A percentile compares a stretch with the other conserved stretches of the same genome.
Conservation (phyloP, 116 monocot species). For the Phalaenopsis hybrid region DNA sequence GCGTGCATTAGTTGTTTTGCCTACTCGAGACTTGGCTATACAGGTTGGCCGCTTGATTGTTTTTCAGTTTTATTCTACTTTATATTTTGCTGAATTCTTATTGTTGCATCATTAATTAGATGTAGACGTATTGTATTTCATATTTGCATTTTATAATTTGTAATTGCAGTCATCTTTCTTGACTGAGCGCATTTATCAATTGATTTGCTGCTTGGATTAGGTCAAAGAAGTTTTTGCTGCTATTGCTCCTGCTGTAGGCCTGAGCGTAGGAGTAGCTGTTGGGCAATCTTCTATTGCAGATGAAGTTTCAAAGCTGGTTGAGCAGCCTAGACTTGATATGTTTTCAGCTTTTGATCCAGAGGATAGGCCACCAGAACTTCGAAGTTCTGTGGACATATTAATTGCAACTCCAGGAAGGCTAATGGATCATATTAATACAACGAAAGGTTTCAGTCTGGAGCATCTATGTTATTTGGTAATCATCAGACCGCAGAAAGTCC, state of each 20-base stretch:
- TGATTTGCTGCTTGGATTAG: slow-evolving; percentile 27
- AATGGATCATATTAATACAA: slow-evolving; percentile 88
- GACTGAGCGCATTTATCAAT: neutral
- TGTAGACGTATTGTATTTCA: neutral
- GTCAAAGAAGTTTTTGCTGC: slow-evolving; percentile 81
- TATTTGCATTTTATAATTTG: neutral
- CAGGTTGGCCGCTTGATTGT: slow-evolving; percentile 36
- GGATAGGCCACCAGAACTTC: slow-evolving; percentile 23
- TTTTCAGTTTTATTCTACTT: neutral
- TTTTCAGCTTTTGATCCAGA: slow-evolving; percentile 62
- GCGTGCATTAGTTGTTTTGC: slow-evolving; percentile 79
- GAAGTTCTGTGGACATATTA: slow-evolving; percentile 82
- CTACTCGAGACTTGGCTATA: slow-evolving; percentile 81
- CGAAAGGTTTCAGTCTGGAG: slow-evolving; percentile 86
- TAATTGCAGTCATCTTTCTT: no score
- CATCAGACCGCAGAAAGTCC: neutral
- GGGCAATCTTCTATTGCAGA: slow-evolving; percentile 94
- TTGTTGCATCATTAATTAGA: neutral
- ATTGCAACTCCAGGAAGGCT: slow-evolving; percentile 96
- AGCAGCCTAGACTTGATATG: slow-evolving; percentile 49
- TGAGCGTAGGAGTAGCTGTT: slow-evolving; percentile 78
- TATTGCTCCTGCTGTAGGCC: slow-evolving; percentile 77
- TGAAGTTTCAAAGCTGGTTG: slow-evolving; percentile 63
- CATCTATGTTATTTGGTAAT: slow-evolving; percentile 89
- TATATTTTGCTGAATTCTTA: neutral